Percentiles rank a stretch among this genome's conserved stretches.
Conservation (phyloP, 2,329 filamentous ascomycete genomes). For the Anthostomella pinea region DNA sequence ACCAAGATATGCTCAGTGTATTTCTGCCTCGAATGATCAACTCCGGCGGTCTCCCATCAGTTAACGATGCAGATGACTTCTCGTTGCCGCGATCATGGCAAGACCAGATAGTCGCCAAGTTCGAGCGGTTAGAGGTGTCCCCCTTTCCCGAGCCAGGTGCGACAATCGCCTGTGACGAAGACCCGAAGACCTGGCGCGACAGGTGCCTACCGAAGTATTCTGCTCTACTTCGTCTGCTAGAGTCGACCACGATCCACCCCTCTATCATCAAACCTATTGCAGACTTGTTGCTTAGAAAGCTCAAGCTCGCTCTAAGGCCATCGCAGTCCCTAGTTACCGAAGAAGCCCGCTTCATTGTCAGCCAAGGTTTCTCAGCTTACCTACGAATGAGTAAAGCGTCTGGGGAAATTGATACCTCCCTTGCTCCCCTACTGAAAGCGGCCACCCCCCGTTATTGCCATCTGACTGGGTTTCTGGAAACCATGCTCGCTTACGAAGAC, state of each 20-base stretch:
- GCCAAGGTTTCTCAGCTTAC: conserved; percentile 72
- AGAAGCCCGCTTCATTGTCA: conserved; percentile 69
- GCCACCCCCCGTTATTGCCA: conserved; percentile 65
- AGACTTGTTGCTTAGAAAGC: conserved; percentile 61
- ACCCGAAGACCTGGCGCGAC: conserved; percentile 59
- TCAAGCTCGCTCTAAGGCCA: conserved; percentile 62
- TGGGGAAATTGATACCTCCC: conserved; percentile 53
- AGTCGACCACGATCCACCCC: conserved; percentile 60
- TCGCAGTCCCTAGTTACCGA: conserved; percentile 58
- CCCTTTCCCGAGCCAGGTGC: conserved; percentile 63
- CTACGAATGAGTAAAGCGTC: conserved; percentile 61
- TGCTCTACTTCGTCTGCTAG: conserved; percentile 61
- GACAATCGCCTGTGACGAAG: conserved; percentile 50
- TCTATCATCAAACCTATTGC: conserved; percentile 65
- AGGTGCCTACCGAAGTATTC: conserved; percentile 66
- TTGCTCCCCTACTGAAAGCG: conserved; percentile 65
- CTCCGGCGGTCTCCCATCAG: conserved; percentile 51
- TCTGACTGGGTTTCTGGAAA: conserved; percentile 64
- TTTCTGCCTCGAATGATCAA: conserved; percentile 64
- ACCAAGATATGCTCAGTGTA: conserved; percentile 68
- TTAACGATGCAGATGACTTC: conserved; percentile 52
- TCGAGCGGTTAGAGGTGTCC: conserved; percentile 61
- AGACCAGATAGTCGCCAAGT: conserved; percentile 67
- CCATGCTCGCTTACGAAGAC: conserved; percentile 54
- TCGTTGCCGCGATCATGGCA: conserved; percentile 67